Percentiles rank a stretch among this genome's conserved stretches.
These are phyloP conservation scores for Alternaria viburni DNA, from an alignment of 2,329 filamentous ascomycete genomes.

Conservation along the genomic window DNA sequence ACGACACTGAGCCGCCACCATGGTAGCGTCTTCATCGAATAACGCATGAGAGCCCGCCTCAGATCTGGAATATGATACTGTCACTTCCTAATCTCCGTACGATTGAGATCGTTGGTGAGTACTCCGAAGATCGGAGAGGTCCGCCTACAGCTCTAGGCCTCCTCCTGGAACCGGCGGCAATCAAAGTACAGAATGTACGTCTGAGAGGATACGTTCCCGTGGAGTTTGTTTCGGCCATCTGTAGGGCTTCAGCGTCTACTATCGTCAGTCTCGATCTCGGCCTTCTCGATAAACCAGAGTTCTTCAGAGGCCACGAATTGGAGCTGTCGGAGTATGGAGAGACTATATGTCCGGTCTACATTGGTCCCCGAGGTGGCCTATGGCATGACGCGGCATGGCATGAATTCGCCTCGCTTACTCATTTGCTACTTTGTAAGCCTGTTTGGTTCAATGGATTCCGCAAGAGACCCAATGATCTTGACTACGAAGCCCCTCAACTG, in stretches of 20 bases:
- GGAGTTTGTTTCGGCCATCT: background rate
- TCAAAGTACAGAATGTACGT: background rate
- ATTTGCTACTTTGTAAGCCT: background rate
- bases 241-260: background rate
- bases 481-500: background rate
- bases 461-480: background rate
- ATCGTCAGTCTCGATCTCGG: conserved; percentile 4
- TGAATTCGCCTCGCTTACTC: background rate
- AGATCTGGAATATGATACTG: background rate
- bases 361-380: background rate
- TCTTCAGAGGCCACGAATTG: background rate
- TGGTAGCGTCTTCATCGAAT: background rate
- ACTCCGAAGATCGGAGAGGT: background rate
- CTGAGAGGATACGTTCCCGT: background rate
- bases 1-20: background rate
- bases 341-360: background rate
- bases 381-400: background rate
- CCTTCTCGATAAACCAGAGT: background rate
- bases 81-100: background rate
- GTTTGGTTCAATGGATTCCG: background rate
- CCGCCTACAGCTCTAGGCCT: background rate
- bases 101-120: background rate
- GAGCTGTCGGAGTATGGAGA: too few relatives aligned
- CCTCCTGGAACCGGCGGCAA: background rate
- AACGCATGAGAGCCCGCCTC: background rate